Conservation (phyloP, 2,329 filamentous ascomycete species). For the Aspergillus sergii region DNA sequence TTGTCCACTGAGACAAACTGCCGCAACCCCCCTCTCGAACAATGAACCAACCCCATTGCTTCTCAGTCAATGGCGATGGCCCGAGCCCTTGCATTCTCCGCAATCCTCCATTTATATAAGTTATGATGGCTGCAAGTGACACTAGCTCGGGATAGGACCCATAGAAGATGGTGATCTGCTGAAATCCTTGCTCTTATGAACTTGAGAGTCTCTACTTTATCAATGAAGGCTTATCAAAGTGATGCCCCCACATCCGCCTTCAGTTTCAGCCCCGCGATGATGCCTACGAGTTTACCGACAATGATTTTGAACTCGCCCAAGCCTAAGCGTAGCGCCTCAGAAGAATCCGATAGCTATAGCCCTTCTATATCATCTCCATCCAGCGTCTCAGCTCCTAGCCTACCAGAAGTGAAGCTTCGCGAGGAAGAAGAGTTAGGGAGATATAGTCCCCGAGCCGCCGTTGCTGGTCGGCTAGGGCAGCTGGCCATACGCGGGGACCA, state of each 20-base stretch:
- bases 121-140: constrained; percentile 18
- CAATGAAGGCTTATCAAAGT: constrained; percentile 16
- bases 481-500: constrained; percentile 42
- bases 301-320: constrained; percentile 34
- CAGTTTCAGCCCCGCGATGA: constrained; percentile 33
- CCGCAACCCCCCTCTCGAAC: constrained; percentile 7
- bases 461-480: constrained; percentile 43
- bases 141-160: not conserved
- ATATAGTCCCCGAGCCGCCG: constrained; percentile 42
- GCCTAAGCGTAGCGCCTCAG: constrained; percentile 38
- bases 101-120: constrained; percentile 2
- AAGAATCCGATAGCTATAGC: constrained; percentile 34
- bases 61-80: constrained; percentile 11
- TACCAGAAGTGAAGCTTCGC: constrained; percentile 33
- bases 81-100: constrained; percentile 13
- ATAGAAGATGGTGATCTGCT: constrained; percentile 13
- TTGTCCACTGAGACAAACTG: not conserved
- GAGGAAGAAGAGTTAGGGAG: constrained; percentile 37
- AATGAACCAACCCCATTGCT: constrained; percentile 10
- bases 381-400: constrained; percentile 31
- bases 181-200: not conserved
- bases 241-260: constrained; percentile 27
- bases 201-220: not conserved
- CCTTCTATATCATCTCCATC: constrained; percentile 38
- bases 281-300: constrained; percentile 28